These are phyloP conservation scores for Staphylotrichum longicolle DNA, from an alignment of 495 filamentous ascomycete species.

Conservation along the genomic window DNA sequence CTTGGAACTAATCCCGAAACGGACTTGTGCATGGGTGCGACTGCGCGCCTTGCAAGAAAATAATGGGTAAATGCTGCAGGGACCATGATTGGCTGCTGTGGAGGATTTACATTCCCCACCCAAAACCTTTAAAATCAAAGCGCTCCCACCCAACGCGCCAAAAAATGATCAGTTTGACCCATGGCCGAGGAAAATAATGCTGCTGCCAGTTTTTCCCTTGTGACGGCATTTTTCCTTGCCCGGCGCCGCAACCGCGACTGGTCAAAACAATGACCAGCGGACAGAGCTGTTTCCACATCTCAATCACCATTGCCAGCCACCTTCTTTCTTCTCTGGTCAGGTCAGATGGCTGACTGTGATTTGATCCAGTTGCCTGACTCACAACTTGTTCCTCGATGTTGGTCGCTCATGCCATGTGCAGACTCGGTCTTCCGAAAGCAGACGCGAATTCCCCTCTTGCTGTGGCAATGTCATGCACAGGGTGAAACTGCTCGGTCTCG, in stretches of 20 bases:
- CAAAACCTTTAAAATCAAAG: constrained; percentile 9
- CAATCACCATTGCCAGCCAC: constrained; percentile 7
- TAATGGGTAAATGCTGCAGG: constrained; percentile 15
- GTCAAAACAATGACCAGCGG: constrained; percentile 3
- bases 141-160: constrained; percentile 5
- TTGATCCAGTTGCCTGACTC: constrained; percentile 7
- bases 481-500: too few species aligned
- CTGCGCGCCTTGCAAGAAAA: constrained; percentile 17
- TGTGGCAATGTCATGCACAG: too few species aligned
- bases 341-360: constrained; percentile 15
- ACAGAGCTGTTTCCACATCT: neutral
- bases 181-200: constrained; percentile 1
- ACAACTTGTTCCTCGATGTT: neutral
- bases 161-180: constrained; percentile 7
- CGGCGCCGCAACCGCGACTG: neutral
- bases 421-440: too few species aligned
- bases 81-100: constrained; percentile 22
- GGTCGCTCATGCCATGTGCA: neutral
- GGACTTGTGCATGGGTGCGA: constrained; percentile 23
- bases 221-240: neutral
- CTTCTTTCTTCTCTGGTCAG: constrained; percentile 7
- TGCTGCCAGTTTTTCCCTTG: neutral
- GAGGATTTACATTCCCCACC: constrained; percentile 3
- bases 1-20: constrained; percentile 44
- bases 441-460: too few species aligned